Evolutionary conservation across 2,329 filamentous ascomycete species (phyloP).

Genomic region (Fusarium chuoi): DNA sequence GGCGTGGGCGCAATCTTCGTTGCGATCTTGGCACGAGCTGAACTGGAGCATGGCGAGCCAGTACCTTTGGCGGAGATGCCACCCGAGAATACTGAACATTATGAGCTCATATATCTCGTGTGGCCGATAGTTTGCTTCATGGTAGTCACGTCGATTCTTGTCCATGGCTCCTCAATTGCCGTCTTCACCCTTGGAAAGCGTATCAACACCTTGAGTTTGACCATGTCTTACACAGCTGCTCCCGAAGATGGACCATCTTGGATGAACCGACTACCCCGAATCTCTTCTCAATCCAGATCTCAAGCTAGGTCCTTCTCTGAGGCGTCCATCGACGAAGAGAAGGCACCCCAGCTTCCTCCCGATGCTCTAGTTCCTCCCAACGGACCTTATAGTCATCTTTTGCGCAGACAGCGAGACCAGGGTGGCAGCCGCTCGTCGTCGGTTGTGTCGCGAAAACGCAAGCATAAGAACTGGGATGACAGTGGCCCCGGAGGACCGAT

Average conservation of each 20-base stretch:
- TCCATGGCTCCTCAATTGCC: slow-evolving; percentile 97
- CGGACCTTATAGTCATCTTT: slow-evolving; percentile 64
- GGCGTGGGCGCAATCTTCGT: slow-evolving; percentile 97
- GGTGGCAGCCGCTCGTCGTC: slow-evolving; percentile 70
- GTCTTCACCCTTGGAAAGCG: slow-evolving; percentile 98
- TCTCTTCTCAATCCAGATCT: slow-evolving; percentile 76
- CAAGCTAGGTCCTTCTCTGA: slow-evolving; percentile 88
- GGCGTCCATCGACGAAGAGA: slow-evolving; percentile 73
- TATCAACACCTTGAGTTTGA: slow-evolving; percentile 95
- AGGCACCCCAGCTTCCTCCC: slow-evolving; percentile 69
- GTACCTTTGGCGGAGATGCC: slow-evolving; percentile 77
- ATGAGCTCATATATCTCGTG: slow-evolving; percentile 82
- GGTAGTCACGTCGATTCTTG: slow-evolving; percentile 91
- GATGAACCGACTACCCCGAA: slow-evolving; percentile 90
- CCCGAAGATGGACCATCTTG: slow-evolving; percentile 89
- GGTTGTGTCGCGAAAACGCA: slow-evolving; percentile 69
- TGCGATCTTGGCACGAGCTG: slow-evolving; percentile 90
- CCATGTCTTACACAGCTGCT: slow-evolving; percentile 93
- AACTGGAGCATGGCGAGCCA: slow-evolving; percentile 80
- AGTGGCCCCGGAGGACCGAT: slow-evolving; percentile 89
- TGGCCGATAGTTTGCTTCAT: slow-evolving; percentile 97
- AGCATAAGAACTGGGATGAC: slow-evolving; percentile 74
- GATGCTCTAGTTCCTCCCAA: slow-evolving; percentile 78
- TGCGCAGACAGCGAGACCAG: slow-evolving; percentile 86
- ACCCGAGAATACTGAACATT: slow-evolving; percentile 63